phyloP scores from a whole-genome alignment of 2,329 filamentous ascomycete genomes.

The Lasiodiplodia theobromae region DNA sequence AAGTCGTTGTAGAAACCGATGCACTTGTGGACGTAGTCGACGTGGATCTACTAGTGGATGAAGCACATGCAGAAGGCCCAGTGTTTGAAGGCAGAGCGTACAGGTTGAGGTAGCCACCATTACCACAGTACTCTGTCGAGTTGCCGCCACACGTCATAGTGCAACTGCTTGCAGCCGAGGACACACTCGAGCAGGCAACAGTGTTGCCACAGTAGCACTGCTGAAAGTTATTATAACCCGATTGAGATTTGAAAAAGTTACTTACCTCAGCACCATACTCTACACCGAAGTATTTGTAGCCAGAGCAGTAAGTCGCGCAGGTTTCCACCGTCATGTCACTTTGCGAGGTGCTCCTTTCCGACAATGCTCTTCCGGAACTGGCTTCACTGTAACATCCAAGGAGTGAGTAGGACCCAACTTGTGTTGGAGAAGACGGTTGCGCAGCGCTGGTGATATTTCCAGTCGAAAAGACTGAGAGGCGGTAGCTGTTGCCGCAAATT shows the following conservation, averaged over 20 bases:
- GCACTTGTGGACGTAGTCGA: neutral
- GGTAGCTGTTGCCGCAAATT: slow-evolving; percentile 40
- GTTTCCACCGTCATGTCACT: slow-evolving; percentile 49
- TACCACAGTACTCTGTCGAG: slow-evolving; percentile 40
- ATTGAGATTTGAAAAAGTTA: neutral
- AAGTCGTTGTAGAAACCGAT: neutral
- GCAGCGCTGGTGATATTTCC: slow-evolving; percentile 34
- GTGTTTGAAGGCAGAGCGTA: slow-evolving; percentile 33
- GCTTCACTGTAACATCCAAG: slow-evolving; percentile 44
- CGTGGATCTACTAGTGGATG: neutral
- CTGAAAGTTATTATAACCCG: neutral
- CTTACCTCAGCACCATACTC: slow-evolving; percentile 44
- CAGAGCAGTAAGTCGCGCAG: slow-evolving; percentile 46
- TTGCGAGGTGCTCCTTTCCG: slow-evolving; percentile 36
- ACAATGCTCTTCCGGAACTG: slow-evolving; percentile 37
- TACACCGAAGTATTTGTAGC: slow-evolving; percentile 49
- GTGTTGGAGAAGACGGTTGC: slow-evolving; percentile 38
- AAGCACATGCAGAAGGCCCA: slow-evolving; percentile 1
- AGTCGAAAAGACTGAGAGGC: slow-evolving; percentile 43
- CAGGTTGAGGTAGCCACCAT: slow-evolving; percentile 37
- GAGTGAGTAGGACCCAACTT: slow-evolving; percentile 36
- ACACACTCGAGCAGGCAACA: slow-evolving; percentile 32
- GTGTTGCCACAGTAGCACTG: slow-evolving; percentile 39
- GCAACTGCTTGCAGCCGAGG: slow-evolving; percentile 35
- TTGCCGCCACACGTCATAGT: slow-evolving; percentile 39